Evolutionary conservation across 495 filamentous ascomycete species (phyloP).

Genomic region (Thermothielavioides terrestris): DNA sequence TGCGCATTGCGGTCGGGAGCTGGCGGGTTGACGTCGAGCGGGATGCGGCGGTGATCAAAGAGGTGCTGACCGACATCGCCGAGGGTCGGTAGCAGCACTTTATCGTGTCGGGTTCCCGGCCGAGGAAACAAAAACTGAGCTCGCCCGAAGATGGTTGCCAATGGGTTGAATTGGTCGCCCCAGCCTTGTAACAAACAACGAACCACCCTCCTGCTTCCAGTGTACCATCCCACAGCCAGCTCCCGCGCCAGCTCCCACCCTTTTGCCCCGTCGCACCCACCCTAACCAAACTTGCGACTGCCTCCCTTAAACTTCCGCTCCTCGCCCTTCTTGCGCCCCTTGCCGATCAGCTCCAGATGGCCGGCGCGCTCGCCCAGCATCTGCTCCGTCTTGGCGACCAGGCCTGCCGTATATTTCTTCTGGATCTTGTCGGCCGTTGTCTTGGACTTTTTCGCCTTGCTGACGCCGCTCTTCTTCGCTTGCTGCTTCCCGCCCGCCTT

Average conservation of each 20-base stretch:
- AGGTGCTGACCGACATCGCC: conserved; percentile 34
- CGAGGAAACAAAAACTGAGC: not conserved
- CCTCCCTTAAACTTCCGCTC: conserved; percentile 32
- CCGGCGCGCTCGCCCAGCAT: conserved; percentile 41
- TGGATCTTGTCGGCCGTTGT: conserved; percentile 35
- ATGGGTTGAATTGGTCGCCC: not conserved
- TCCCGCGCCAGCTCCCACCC: not conserved
- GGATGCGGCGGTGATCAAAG: conserved; percentile 45
- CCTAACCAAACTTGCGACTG: conserved; percentile 42
- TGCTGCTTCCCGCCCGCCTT: conserved; percentile 20
- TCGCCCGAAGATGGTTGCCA: not conserved
- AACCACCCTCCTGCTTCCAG: not conserved
- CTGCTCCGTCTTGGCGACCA: conserved; percentile 37
- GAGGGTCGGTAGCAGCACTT: not conserved
- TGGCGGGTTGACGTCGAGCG: conserved; percentile 59
- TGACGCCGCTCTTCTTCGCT: conserved; percentile 21
- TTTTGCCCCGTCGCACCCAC: not conserved
- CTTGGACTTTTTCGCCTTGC: conserved; percentile 32
- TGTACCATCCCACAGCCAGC: not conserved
- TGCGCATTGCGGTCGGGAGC: conserved; percentile 72
- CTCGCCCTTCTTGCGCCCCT: conserved; percentile 34
- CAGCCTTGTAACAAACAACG: not conserved
- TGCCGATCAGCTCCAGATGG: conserved; percentile 42
- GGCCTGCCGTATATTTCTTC: conserved; percentile 34
- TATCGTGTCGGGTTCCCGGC: not conserved